phyloP scores from a whole-genome alignment of 495 filamentous ascomycete species.

The Xylaria acuta region DNA sequence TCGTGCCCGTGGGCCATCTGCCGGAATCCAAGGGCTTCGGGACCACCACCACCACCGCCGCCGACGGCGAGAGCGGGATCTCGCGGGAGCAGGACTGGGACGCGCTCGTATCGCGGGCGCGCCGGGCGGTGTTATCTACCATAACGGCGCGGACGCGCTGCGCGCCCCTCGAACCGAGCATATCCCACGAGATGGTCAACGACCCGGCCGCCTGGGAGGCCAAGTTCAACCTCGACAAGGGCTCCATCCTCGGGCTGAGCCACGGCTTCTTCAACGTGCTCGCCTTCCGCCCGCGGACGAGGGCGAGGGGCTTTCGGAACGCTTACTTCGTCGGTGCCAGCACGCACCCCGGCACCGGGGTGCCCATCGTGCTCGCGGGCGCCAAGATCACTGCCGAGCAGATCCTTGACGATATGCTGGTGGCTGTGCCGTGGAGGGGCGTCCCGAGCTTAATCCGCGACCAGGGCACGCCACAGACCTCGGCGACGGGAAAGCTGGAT shows the following conservation, averaged over 20 bases:
- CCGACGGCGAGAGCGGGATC: constrained; percentile 40
- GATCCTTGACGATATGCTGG: constrained; percentile 52
- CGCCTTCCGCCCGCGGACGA: constrained; percentile 65
- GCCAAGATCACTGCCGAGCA: constrained; percentile 65
- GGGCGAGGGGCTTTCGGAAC: constrained; percentile 53
- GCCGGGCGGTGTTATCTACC: constrained; percentile 59
- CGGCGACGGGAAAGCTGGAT: constrained; percentile 40
- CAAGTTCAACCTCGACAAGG: constrained; percentile 72
- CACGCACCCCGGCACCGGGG: constrained; percentile 75
- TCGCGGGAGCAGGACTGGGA: constrained; percentile 62
- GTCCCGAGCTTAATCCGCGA: constrained; percentile 26
- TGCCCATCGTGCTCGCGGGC: constrained; percentile 71
- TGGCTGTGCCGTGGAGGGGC: constrained; percentile 51
- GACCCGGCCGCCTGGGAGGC: constrained; percentile 65
- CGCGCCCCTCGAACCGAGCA: constrained; percentile 46
- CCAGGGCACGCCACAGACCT: constrained; percentile 33
- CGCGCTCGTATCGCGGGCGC: constrained; percentile 56
- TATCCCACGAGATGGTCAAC: constrained; percentile 66
- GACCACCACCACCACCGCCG: constrained; percentile 28
- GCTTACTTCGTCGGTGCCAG: constrained; percentile 72
- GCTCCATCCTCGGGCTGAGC: constrained; percentile 70
- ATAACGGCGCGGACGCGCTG: constrained; percentile 62
- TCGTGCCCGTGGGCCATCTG: constrained; percentile 72
- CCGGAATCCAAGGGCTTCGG: constrained; percentile 23
- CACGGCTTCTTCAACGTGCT: constrained; percentile 77